Evolutionary conservation across 2,329 filamentous ascomycete species (phyloP).

Genomic region (Grosmannia penicillata): DNA sequence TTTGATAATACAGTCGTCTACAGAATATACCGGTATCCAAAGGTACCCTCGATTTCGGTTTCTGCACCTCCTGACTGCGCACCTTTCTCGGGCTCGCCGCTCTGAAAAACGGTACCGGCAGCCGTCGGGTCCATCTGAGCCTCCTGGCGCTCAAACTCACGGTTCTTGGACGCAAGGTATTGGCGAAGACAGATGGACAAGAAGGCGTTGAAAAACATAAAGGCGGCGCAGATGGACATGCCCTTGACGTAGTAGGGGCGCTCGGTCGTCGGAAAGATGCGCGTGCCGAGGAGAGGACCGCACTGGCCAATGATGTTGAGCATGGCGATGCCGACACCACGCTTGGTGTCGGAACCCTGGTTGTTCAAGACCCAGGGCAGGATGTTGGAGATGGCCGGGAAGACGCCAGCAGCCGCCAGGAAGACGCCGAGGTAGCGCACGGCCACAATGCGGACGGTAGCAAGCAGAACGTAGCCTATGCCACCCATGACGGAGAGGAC

Average conservation of each 20-base stretch:
- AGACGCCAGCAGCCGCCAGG: slow-evolving; percentile 31
- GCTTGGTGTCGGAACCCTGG: slow-evolving; percentile 50
- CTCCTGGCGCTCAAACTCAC: slow-evolving; percentile 16
- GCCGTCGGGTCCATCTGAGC: background rate
- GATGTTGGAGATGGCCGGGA: slow-evolving; percentile 53
- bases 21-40: slow-evolving; percentile 11
- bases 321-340: slow-evolving; percentile 47
- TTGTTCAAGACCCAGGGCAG: slow-evolving; percentile 59
- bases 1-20: background rate
- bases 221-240: slow-evolving; percentile 23
- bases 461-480: slow-evolving; percentile 50
- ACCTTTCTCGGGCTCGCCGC: slow-evolving; percentile 3
- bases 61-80: background rate
- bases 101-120: background rate
- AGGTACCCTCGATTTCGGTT: slow-evolving; percentile 8
- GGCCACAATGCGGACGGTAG: slow-evolving; percentile 29
- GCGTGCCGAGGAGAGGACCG: slow-evolving; percentile 47
- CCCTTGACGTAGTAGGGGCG: slow-evolving; percentile 23
- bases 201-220: slow-evolving; percentile 26
- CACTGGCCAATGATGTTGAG: slow-evolving; percentile 48
- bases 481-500: slow-evolving; percentile 40
- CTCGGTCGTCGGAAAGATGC: slow-evolving; percentile 37
- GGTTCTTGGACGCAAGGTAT: slow-evolving; percentile 20
- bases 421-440: slow-evolving; percentile 32
- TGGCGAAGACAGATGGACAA: slow-evolving; percentile 18